A percentile compares a stretch with the other conserved stretches of the same genome.
phyloP scores from a whole-genome alignment of 169 alveolate species.

The Plasmodium inui region DNA sequence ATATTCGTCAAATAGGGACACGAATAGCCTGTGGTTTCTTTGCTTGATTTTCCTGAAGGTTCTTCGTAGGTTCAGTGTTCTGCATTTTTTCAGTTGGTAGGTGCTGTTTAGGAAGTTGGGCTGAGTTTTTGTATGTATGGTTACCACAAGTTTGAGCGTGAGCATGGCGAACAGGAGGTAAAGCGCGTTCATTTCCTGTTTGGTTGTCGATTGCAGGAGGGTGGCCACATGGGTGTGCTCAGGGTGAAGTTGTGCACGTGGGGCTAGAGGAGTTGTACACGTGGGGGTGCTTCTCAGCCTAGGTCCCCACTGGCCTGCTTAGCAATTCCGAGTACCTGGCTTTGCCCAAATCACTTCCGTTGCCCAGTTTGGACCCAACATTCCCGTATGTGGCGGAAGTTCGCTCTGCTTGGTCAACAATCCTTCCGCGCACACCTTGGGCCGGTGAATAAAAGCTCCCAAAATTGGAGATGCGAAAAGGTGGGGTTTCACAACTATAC shows the following conservation, averaged over 20 bases:
- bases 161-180: constrained; percentile 22
- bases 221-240: background rate
- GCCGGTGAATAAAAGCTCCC: background rate
- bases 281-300: background rate
- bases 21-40: constrained; percentile 5
- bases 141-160: constrained; percentile 21
- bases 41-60: constrained; percentile 3
- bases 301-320: background rate
- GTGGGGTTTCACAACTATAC: background rate
- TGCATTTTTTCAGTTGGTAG: constrained; percentile 18
- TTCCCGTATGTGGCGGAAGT: background rate
- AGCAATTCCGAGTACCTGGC: background rate
- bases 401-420: background rate
- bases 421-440: background rate
- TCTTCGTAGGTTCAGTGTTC: constrained; percentile 3
- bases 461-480: background rate
- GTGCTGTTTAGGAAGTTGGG: constrained; percentile 24
- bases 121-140: constrained; percentile 28
- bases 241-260: background rate
- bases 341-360: background rate
- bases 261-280: background rate
- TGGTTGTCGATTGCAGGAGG: background rate
- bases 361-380: background rate
- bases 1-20: constrained; percentile 55
- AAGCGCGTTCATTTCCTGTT: constrained; percentile 43